Conservation (phyloP, 1,284 basidiomycete genomes). For the Cerioporus squamosus region DNA sequence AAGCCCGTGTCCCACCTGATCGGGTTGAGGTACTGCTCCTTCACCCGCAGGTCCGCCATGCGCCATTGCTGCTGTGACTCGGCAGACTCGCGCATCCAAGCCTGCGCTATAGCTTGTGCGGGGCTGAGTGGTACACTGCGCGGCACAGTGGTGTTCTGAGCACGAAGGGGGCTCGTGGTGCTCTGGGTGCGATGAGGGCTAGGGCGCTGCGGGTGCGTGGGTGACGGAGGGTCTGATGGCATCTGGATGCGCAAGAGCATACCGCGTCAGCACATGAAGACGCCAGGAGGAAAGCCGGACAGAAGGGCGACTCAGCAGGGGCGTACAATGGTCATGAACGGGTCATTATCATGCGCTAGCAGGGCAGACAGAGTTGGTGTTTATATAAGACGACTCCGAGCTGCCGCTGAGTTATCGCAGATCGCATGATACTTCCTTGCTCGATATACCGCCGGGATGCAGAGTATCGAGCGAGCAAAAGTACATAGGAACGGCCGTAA, state of each 20-base stretch:
- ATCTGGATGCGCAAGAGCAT: conserved; percentile 31
- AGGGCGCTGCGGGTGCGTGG: conserved; percentile 29
- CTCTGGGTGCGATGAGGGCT: conserved; percentile 22
- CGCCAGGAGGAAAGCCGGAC: conserved; percentile 13
- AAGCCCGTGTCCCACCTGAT: conserved; percentile 27
- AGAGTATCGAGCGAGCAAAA: conserved; percentile 29
- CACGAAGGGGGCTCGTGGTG: conserved; percentile 9
- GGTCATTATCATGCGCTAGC: conserved; percentile 34
- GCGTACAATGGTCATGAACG: conserved; percentile 39
- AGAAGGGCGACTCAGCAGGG: conserved; percentile 8
- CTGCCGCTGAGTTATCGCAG: conserved; percentile 32
- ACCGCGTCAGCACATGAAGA: conserved; percentile 1
- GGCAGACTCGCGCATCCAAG: conserved; percentile 62
- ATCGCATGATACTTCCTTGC: conserved; percentile 31
- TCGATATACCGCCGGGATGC: conserved; percentile 26
- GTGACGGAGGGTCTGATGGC: conserved; percentile 39
- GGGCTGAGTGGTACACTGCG: conserved; percentile 44
- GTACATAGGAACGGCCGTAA: conserved; percentile 39
- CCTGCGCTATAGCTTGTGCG: conserved; percentile 65
- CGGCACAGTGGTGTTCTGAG: conserved; percentile 21
- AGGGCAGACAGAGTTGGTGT: conserved; percentile 33
- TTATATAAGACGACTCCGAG: conserved; percentile 36
- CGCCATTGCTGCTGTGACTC: conserved; percentile 65
- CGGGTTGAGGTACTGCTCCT: conserved; percentile 41
- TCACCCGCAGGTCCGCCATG: conserved; percentile 48